phyloP scores from a whole-genome alignment of 129 eudicot genomes.

The Escallonia herrerae region DNA sequence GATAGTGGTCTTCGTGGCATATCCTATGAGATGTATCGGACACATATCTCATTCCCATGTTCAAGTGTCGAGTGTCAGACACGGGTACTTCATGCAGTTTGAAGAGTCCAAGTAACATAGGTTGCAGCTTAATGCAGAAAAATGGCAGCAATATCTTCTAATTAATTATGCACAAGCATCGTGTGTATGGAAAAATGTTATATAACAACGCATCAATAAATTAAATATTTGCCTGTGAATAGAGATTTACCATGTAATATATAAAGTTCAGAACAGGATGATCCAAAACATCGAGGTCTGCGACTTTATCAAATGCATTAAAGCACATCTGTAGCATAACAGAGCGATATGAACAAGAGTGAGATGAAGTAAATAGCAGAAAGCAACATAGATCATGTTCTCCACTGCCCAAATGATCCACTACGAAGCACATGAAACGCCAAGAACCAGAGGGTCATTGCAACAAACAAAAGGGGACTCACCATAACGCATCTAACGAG shows the following conservation, averaged over 20 bases:
- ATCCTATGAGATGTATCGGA: too few relatives aligned
- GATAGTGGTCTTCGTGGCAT: too few relatives aligned
- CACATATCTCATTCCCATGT: too few relatives aligned
- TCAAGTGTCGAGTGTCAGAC: too few relatives aligned
- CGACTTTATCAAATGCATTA: conserved; percentile 70
- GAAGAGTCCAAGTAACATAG: too few relatives aligned
- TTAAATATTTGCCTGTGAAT: not conserved
- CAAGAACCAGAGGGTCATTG: conserved; percentile 5
- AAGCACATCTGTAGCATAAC: conserved; percentile 64
- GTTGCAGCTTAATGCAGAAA: too few relatives aligned
- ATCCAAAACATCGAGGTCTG: conserved; percentile 74
- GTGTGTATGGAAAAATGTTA: too few relatives aligned
- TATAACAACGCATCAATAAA: not conserved
- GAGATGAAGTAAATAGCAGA: conserved; percentile 8
- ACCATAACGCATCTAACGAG: conserved; percentile 89
- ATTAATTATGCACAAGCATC: too few relatives aligned
- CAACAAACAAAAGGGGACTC: conserved; percentile 22
- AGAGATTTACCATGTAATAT: conserved; percentile 66
- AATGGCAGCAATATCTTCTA: too few relatives aligned
- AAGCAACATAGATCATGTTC: not conserved
- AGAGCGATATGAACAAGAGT: conserved; percentile 9
- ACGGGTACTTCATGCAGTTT: too few relatives aligned
- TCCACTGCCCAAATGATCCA: not conserved
- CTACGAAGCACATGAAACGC: not conserved
- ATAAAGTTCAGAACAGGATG: conserved; percentile 70